Percentiles rank a stretch among this genome's conserved stretches.
Evolutionary conservation across 441 rosid species (phyloP).

Genomic region (Viola pubescens): DNA sequence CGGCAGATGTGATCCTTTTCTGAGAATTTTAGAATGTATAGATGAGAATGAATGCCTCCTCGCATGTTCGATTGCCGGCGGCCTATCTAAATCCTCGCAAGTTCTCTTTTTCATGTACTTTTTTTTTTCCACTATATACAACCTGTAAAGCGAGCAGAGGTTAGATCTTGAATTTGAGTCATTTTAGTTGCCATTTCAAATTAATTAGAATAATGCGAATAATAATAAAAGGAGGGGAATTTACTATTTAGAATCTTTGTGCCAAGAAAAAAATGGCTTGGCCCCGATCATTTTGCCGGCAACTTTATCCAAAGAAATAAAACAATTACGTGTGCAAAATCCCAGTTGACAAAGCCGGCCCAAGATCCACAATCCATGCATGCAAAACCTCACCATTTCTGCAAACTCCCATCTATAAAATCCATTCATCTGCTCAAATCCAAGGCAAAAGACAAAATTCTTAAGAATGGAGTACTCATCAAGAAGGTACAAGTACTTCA

Average conservation of each 20-base stretch:
- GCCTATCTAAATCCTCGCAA: neutral
- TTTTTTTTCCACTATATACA: no score
- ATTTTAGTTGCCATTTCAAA: no score
- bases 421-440: neutral
- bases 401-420: neutral
- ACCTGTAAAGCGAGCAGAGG: neutral
- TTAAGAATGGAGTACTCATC: slow-evolving; percentile 13
- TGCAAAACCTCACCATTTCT: neutral
- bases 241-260: neutral
- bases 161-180: slow-evolving; percentile 11
- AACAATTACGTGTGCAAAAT: slow-evolving; percentile 15
- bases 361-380: slow-evolving; percentile 21
- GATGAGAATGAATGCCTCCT: no score
- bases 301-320: slow-evolving; percentile 1
- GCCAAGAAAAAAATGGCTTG: neutral
- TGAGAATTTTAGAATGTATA: neutral
- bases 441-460: neutral
- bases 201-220: neutral
- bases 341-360: slow-evolving; percentile 34
- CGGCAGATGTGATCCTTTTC: slow-evolving; percentile 12
- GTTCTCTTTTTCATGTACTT: neutral
- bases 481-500: slow-evolving; percentile 6
- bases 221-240: neutral
- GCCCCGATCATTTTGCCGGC: slow-evolving; percentile 19
- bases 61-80: no score